phyloP scores from a whole-genome alignment of 2,329 filamentous ascomycete species.

The Colletotrichum somersetense region DNA sequence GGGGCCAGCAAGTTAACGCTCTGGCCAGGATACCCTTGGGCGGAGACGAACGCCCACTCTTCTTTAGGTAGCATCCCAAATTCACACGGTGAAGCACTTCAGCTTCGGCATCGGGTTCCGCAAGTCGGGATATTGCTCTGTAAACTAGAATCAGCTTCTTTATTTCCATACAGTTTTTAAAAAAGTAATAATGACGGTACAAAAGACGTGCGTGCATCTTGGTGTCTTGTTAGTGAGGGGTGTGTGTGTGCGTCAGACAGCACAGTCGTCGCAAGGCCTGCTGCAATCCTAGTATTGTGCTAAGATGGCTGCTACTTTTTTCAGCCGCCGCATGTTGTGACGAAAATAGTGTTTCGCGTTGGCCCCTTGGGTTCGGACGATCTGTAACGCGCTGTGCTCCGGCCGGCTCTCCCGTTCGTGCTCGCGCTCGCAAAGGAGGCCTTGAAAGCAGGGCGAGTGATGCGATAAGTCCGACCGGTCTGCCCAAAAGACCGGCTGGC shows the following conservation, averaged over 20 bases:
- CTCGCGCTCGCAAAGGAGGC: background rate
- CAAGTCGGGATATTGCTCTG: slow-evolving; percentile 9
- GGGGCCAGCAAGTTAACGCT: slow-evolving; percentile 20
- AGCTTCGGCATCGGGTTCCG: slow-evolving; percentile 24
- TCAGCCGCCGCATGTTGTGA: slow-evolving; percentile 26
- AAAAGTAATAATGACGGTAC: slow-evolving; percentile 37
- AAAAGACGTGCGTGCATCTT: slow-evolving; percentile 15
- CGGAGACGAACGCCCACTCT: slow-evolving; percentile 15
- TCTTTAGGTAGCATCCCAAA: slow-evolving; percentile 21
- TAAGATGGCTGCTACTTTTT: slow-evolving; percentile 1
- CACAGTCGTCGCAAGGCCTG: slow-evolving; percentile 22
- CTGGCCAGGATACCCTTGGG: slow-evolving; percentile 18
- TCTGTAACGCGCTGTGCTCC: slow-evolving; percentile 1
- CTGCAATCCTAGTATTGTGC: background rate
- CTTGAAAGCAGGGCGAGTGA: background rate
- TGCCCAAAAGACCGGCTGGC: slow-evolving; percentile 9
- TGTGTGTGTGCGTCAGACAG: slow-evolving; percentile 10
- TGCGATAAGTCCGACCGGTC: background rate
- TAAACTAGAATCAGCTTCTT: slow-evolving; percentile 38
- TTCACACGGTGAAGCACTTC: slow-evolving; percentile 11
- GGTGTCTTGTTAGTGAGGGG: background rate
- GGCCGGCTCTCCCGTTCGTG: slow-evolving; percentile 14
- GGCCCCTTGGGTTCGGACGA: slow-evolving; percentile 5
- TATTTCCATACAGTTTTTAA: slow-evolving; percentile 19
- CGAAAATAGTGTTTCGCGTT: slow-evolving; percentile 35